Base-by-base conservation (phyloP, 441 rosid genomes). In the Macaranga tanarius region DNA sequence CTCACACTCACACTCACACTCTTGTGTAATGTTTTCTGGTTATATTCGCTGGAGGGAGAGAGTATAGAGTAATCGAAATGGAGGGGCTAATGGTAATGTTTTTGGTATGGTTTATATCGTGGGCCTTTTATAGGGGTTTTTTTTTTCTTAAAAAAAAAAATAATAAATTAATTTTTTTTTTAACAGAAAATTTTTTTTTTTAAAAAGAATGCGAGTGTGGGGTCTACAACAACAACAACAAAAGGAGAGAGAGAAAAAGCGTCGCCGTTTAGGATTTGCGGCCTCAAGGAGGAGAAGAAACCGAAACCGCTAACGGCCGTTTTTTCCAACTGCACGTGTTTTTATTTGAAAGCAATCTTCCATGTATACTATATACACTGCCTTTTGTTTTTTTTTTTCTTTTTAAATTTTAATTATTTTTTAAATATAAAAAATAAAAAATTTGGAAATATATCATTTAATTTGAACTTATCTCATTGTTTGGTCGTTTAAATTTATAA, bases 251-350 rank as follows among this genome's bases (percentile, higher is more conserved):
- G 28, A 34, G 62, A 56, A 34, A 31, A 17, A 17, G 66, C 19
- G 50, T 62, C 74, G 71, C 71, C 74, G 75, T 62, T 25, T 62
- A 45, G 59, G 75, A 67, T 60, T 69, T 63, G 50, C 70, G 62
- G 6, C 69, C 62, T 74, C 58, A 22, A n/a, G 2, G 40, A 48
- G 25, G 64, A 65, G 64, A 65, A 65, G 64, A 65, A 72, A 65
- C 73, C 61, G 77, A 78, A 83, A 78, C 84, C 72, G 79, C 82
- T 62, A 54, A 76, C 77, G 69, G 77, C 76, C 64, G 69, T 76
- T 75, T 67, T 62, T 63, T 59, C 1, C 25, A 5, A 12, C 13
- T 70, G 74, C 86, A 79, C 83, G 81, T 81, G 82, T 77, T 79
- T 40, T 56, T 54, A 61, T 59, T 68, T 58, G 12, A 45, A 73